Base-by-base conservation (phyloP, 192 early-diverging fungal genomes). In the Backusella westeae region DNA sequence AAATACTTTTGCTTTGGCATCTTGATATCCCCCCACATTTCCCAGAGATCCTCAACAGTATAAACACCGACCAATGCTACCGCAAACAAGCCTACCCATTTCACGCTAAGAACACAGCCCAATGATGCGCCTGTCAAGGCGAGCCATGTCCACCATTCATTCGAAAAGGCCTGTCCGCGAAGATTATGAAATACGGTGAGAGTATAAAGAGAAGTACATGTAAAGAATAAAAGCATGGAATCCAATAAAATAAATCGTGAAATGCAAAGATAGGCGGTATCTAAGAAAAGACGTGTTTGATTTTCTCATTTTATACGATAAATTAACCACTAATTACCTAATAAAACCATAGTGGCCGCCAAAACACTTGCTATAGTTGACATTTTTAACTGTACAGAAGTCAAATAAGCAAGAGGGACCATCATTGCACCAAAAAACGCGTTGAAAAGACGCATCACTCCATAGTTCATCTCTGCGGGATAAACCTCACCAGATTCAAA, bases 21-120 rank as follows among this genome's bases (percentile, higher is more conserved):
- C 34, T 85, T 86, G 29, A 90, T 52, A 74, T 94, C 92, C 0
- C 95, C 96, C 73, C 97, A 86, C 73, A 95, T 85, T 32, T 96
- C 92, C 91, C 96, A 99, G 12, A 99, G 87, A 71, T 98, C 96
- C 63, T 95, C 91, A 10, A 99, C 81, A 0, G 98, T 99, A 78
- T 96, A 94, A 63, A 98, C 69, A 5, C 97, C 97, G 66, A 98
- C 95, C 10, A 98, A 82, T 3, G 95, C 96, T 1, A 97, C 93
- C 19, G 91, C 90, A 84, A 99, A 95, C 34, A 98, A 80, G 0
- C 98, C 98, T 38, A 99, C 95, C 98, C 97, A 99, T 81, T 99
- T 99, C 38, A 97, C 91, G 83, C 92, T 78, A 41, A 53, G 21
- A 15, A 70, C 65, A 59, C 89, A 82, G 34, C 98, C 98, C 19